phyloP scores from a whole-genome alignment of 2,329 filamentous ascomycete genomes.

The Fusarium longipes region DNA sequence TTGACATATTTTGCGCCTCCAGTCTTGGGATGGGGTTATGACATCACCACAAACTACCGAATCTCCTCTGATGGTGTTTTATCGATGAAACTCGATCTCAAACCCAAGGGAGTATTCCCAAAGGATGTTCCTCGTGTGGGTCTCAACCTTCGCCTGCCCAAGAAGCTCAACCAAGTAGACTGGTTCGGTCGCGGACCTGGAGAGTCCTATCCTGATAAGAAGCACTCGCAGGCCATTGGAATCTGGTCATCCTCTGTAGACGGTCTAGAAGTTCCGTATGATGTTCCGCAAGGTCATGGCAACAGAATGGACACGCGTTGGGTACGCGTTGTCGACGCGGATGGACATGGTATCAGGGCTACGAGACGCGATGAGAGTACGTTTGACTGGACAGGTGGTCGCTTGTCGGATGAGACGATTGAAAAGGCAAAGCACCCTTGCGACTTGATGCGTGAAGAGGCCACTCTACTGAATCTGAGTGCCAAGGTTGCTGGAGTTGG shows the following conservation, averaged over 20 bases:
- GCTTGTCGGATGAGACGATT: neutral
- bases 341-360: neutral
- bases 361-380: neutral
- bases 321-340: neutral
- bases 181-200: constrained; percentile 14
- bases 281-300: neutral
- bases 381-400: constrained; percentile 1
- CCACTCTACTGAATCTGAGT: constrained; percentile 5
- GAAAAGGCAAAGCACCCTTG: constrained; percentile 15
- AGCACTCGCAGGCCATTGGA: neutral
- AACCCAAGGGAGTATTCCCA: neutral
- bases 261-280: neutral
- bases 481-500: constrained; percentile 14
- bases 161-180: neutral
- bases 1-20: constrained; percentile 5
- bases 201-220: constrained; percentile 18
- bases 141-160: constrained; percentile 5
- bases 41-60: neutral
- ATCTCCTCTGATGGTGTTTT: neutral
- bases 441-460: constrained; percentile 3
- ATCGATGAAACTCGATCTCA: neutral
- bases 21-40: constrained; percentile 18
- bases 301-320: constrained; percentile 19
- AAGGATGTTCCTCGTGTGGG: constrained; percentile 3
- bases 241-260: neutral